A percentile compares a stretch with the other conserved stretches of the same genome.
Evolutionary conservation across 257 asterid genomes (phyloP).

Genomic region (Dorcoceras hygrometricum): DNA sequence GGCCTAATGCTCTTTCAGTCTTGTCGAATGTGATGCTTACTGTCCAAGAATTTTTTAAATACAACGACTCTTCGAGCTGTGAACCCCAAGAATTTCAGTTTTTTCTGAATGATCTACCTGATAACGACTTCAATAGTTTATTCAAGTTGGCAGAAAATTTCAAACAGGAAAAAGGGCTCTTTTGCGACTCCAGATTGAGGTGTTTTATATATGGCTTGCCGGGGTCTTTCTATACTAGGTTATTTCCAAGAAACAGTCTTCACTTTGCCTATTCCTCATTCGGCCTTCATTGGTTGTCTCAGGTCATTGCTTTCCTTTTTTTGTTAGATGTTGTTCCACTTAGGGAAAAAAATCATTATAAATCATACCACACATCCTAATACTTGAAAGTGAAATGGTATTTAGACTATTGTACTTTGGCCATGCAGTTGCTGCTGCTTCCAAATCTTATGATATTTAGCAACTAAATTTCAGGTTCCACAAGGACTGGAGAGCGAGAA

Average conservation of each 20-base stretch:
- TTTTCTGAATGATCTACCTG: conserved; percentile 26
- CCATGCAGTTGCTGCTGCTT: no score
- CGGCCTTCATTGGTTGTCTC: conserved; percentile 36
- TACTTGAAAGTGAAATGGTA: no score
- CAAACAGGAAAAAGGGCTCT: not conserved
- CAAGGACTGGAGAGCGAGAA: no score
- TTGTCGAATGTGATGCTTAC: conserved; percentile 18
- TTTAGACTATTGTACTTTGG: no score
- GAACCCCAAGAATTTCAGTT: conserved; percentile 12
- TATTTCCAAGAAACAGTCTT: conserved; percentile 18
- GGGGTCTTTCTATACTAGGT: conserved; percentile 30
- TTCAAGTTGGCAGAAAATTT: conserved; percentile 26
- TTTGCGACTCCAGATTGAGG: not conserved
- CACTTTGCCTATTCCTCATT: conserved; percentile 26
- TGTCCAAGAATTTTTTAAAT: conserved; percentile 9
- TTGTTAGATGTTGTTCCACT: no score
- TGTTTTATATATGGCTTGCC: not conserved
- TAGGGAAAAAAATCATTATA: no score
- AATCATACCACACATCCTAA: no score
- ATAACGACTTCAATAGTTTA: conserved; percentile 30
- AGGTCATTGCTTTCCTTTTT: no score
- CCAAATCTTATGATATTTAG: no score
- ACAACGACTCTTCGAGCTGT: not conserved
- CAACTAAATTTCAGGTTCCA: no score
- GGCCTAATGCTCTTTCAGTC: conserved; percentile 26